Evolutionary conservation across 371 early-diverging fungal species (phyloP), one percentile per base, ranked within the genome.

Genomic region (Actinomucor elegans): DNA sequence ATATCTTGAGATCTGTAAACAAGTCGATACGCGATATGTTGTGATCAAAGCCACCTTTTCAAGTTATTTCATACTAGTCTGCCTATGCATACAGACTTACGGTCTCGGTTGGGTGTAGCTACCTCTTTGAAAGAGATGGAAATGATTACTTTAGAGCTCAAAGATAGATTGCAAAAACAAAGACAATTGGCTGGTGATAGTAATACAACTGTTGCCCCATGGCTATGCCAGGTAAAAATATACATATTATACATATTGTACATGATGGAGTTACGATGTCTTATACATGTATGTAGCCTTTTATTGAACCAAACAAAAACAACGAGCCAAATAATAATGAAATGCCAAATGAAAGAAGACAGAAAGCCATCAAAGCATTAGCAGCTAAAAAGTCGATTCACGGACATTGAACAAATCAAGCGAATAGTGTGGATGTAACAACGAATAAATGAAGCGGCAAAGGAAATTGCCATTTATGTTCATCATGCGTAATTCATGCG

Each of bases 31-130:
- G n/a, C n/a, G n/a, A n/a, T n/a, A n/a, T n/a, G n/a, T n/a, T n/a
- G n/a, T n/a, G n/a, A 83, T 89, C 23, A 83, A 90, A 11, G 86
- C 82, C 97, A 96, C 59, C 52, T 96, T 52, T 96, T 96, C 64
- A 94, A 94, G 58, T 64, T 96, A 18, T 89, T 92, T 67, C 76
- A 82, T 42, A 81, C 89, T 14, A 81, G 83, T 52, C 64, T 93
- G 28, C 66, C 73, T 1, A 63, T 79, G 7, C 83, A 91, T 61
- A 79, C 84, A 3, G 94, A 92, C 54, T 51, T 94, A 38, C 70
- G 94, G 20, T 68, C 75, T 9, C 66, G 74, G 46, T 73, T 95
- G 9, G 88, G 77, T 5, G 62, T 36, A 18, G 31, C 36, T 8
- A 47, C 63, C 46, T 53, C 47, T 4, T 48, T 88, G 12, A 71